phyloP scores from a whole-genome alignment of 2,329 filamentous ascomycete species.

The Emmonsiellopsis sp. region DNA sequence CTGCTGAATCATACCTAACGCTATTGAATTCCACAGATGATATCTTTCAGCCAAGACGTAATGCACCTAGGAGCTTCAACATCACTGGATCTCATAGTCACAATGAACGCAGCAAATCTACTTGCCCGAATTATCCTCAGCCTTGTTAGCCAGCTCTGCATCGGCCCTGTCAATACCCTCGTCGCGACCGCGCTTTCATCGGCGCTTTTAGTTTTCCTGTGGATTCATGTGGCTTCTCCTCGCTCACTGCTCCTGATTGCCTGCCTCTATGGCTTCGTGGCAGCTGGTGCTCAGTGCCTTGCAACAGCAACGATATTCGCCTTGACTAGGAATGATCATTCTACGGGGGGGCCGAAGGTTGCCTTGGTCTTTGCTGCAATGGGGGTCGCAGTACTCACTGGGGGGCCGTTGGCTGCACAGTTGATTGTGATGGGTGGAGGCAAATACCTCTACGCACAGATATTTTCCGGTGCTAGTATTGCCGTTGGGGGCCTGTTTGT shows the following conservation, averaged over 20 bases:
- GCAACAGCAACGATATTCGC: conserved; percentile 12
- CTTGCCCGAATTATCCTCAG: conserved; percentile 22
- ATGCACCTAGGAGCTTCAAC: conserved; percentile 15
- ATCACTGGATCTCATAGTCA: conserved; percentile 21
- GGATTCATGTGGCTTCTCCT: conserved; percentile 31
- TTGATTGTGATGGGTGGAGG: conserved; percentile 5
- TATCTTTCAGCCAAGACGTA: conserved; percentile 17
- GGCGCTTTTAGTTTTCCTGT: conserved; percentile 40
- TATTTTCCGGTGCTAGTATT: conserved; percentile 5
- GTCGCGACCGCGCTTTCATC: conserved; percentile 35
- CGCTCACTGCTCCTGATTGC: conserved; percentile 17
- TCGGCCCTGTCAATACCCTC: conserved; percentile 26
- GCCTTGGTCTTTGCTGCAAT: conserved; percentile 6
- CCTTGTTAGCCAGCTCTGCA: conserved; percentile 20
- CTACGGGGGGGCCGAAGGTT: conserved; percentile 1
- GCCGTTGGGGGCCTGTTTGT: conserved; percentile 4
- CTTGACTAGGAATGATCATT: conserved; percentile 3
- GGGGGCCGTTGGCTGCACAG: conserved; percentile 6
- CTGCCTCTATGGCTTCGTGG: conserved; percentile 23
- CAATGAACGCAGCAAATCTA: conserved; percentile 21
- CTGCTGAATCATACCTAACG: not conserved
- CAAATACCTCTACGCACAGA: conserved; percentile 7
- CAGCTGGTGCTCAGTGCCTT: conserved; percentile 22
- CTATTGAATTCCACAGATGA: conserved; percentile 12
- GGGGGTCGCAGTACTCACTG: conserved; percentile 5